A percentile compares a stretch with the other conserved stretches of the same genome.
Evolutionary conservation across 1,139 yeast species (phyloP).

Genomic region (Yamadazyma dendronema): DNA sequence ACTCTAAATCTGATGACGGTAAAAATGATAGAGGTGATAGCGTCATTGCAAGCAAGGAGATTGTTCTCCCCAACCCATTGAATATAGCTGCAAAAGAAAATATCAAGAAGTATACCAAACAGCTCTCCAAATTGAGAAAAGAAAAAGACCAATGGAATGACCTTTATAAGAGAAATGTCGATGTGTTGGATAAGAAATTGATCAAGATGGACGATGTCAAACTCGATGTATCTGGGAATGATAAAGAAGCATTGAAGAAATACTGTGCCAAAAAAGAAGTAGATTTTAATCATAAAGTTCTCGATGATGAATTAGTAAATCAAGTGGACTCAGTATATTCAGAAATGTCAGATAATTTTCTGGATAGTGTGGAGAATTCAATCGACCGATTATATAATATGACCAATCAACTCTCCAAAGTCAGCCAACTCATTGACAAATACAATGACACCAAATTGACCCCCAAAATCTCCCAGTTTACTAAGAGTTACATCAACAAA

Average conservation of each 20-base stretch:
- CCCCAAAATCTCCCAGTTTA: conserved; percentile 19
- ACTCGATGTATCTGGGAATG: not conserved
- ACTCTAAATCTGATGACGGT: conserved; percentile 30
- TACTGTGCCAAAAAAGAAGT: conserved; percentile 5
- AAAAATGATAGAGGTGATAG: conserved; percentile 22
- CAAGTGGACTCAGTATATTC: conserved; percentile 7
- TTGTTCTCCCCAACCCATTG: conserved; percentile 53
- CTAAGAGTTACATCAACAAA: conserved; percentile 20
- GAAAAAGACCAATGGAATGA: conserved; percentile 53
- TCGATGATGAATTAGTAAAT: conserved; percentile 6
- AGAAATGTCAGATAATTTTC: conserved; percentile 12
- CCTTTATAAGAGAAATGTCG: conserved; percentile 23
- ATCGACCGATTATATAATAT: conserved; percentile 24
- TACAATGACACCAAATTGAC: conserved; percentile 17
- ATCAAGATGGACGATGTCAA: conserved; percentile 14
- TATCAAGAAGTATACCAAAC: conserved; percentile 42
- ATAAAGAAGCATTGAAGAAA: conserved; percentile 10
- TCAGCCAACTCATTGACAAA: conserved; percentile 20
- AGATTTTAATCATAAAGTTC: conserved; percentile 7
- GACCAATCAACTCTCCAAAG: conserved; percentile 22
- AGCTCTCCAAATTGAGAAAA: conserved; percentile 40
- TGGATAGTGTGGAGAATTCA: conserved; percentile 19
- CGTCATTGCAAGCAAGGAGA: conserved; percentile 20
- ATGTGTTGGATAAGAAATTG: conserved; percentile 17
- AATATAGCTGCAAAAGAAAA: conserved; percentile 51